These are phyloP conservation scores for Acanthamoeba culbertsoni DNA, from an alignment of 208 protist species.

Conservation along the genomic window DNA sequence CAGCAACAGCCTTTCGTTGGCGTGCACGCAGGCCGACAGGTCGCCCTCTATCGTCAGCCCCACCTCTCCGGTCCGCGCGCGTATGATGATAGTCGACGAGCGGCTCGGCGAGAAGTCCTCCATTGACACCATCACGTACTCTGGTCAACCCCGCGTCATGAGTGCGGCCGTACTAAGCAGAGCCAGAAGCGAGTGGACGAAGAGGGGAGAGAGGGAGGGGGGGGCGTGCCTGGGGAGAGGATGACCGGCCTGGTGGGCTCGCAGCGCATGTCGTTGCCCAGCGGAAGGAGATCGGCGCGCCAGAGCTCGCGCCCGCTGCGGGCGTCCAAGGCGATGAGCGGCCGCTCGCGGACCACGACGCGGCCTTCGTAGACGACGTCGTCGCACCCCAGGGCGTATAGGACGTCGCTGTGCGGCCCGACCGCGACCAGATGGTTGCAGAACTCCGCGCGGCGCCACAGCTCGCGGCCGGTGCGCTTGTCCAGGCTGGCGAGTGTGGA, in stretches of 20 bases:
- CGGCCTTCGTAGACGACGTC: conserved; percentile 40
- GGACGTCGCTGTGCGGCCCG: neutral
- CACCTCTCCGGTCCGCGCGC: neutral
- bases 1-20: neutral
- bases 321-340: neutral
- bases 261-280: conserved; percentile 16
- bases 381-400: neutral
- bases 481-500: neutral
- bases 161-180: neutral
- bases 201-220: neutral
- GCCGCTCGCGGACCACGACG: conserved; percentile 13
- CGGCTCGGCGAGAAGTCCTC: neutral
- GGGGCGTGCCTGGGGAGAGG: neutral
- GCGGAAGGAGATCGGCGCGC: neutral
- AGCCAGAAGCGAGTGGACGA: neutral
- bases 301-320: neutral
- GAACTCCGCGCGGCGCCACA: neutral
- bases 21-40: neutral
- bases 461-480: neutral
- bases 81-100: neutral
- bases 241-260: conserved; percentile 27
- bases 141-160: neutral
- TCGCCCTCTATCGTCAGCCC: neutral
- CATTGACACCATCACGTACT: neutral
- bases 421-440: neutral